phyloP scores from a whole-genome alignment of 371 early-diverging fungal genomes.

The Mortierella sp. region DNA sequence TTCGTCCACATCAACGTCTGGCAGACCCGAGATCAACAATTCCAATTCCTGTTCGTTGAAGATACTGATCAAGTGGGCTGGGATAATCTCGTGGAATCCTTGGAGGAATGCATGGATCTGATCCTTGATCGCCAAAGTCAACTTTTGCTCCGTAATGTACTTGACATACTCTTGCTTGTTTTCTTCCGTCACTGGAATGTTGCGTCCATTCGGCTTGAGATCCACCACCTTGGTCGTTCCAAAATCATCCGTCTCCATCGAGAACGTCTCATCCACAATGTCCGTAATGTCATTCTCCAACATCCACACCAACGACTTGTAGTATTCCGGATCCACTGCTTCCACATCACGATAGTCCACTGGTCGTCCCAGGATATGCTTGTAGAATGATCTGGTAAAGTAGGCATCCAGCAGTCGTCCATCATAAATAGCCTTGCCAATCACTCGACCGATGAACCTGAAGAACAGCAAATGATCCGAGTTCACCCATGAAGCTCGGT shows the following conservation, averaged over 20 bases:
- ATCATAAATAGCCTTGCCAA: conserved; percentile 99
- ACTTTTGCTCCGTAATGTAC: conserved; percentile 89
- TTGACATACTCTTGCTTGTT: conserved; percentile 98
- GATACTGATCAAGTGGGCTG: conserved; percentile 88
- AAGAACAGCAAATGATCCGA: conserved; percentile 97
- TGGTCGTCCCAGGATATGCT: conserved; percentile 90
- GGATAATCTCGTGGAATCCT: conserved; percentile 98
- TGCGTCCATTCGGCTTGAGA: conserved; percentile 90
- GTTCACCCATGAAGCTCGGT: conserved; percentile 93
- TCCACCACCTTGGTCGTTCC: conserved; percentile 89
- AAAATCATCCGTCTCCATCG: conserved; percentile 94
- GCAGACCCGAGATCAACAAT: conserved; percentile 97
- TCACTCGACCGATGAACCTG: conserved; percentile 98
- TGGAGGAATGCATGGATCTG: conserved; percentile 94
- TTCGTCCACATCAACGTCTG: conserved; percentile 99
- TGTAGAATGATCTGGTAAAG: conserved; percentile 99
- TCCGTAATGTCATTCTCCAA: conserved; percentile 96
- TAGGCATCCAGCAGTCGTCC: conserved; percentile 95
- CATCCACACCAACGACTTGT: conserved; percentile 98
- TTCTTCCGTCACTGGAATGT: conserved; percentile 93
- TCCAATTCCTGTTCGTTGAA: conserved; percentile 99
- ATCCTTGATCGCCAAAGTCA: conserved; percentile 89
- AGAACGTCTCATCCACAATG: conserved; percentile 95
- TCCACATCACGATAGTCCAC: conserved; percentile 98
- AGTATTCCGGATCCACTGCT: conserved; percentile 96